These are phyloP conservation scores for Gypsophila paniculata DNA, from an alignment of 179 eudicot genomes.

Conservation along the genomic window DNA sequence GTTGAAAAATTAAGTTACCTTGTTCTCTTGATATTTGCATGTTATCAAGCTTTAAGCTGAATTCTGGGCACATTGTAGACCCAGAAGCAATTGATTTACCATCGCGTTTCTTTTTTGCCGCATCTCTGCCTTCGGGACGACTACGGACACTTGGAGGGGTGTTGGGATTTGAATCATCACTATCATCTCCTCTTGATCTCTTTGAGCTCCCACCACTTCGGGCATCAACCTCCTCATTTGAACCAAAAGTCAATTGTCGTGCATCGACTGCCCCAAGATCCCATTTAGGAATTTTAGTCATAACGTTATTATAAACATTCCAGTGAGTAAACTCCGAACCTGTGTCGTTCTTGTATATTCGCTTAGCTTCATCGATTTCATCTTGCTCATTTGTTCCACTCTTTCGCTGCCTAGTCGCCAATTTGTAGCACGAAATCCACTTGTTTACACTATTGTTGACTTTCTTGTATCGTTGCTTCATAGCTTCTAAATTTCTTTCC, in stretches of 20 bases:
- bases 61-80: not conserved
- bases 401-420: not conserved
- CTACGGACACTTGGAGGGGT: slow-evolving; percentile 5
- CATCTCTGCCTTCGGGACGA: slow-evolving; percentile 8
- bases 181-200: not conserved
- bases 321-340: not conserved
- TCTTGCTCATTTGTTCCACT: slow-evolving; percentile 7
- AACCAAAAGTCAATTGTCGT: not conserved
- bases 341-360: not conserved
- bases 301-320: not conserved
- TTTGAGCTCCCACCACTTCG: not conserved
- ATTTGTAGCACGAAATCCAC: not conserved
- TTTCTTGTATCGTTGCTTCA: not conserved
- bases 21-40: slow-evolving; percentile 10
- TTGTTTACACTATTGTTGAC: not conserved
- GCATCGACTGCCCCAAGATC: too few species aligned
- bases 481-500: not conserved
- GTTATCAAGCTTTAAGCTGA: not conserved
- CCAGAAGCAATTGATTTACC: too few species aligned
- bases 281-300: not conserved
- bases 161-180: slow-evolving; percentile 3
- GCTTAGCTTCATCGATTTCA: not conserved
- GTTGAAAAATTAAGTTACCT: not conserved
- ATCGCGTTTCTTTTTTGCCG: slow-evolving; percentile 6
- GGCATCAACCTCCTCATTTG: not conserved